Percentiles rank a stretch among this genome's conserved stretches.
phyloP scores from a whole-genome alignment of 768 basidiomycete genomes.

The Boletus tomentosulus region DNA sequence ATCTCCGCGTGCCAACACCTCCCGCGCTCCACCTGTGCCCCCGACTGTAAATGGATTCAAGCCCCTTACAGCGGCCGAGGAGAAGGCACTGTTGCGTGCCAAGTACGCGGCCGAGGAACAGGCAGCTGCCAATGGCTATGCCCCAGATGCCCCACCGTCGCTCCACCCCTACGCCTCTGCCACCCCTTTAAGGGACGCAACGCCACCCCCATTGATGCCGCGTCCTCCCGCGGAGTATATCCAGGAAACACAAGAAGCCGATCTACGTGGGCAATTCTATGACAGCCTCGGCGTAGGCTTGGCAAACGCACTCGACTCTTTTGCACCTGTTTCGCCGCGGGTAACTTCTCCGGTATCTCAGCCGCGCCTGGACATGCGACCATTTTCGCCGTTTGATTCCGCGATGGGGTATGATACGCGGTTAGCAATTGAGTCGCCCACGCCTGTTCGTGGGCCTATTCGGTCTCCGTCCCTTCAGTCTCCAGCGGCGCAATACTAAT shows the following conservation, averaged over 20 bases:
- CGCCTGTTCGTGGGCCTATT: conserved; percentile 1
- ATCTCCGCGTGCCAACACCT: conserved; percentile 24
- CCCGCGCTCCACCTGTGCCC: conserved; percentile 30
- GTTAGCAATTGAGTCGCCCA: conserved; percentile 2
- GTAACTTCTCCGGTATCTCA: conserved; percentile 11
- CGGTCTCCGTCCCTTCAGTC: conserved; percentile 10
- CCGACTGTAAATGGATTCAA: conserved; percentile 22
- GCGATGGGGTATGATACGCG: conserved; percentile 21
- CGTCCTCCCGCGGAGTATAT: conserved; percentile 79
- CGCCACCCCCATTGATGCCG: conserved; percentile 65
- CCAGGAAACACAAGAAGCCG: conserved; percentile 75
- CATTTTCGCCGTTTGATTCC: conserved; percentile 47
- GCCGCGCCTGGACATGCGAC: conserved; percentile 34
- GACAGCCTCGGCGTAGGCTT: conserved; percentile 21
- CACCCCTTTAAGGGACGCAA: conserved; percentile 17
- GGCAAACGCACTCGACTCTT: conserved; percentile 34
- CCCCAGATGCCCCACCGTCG: background rate
- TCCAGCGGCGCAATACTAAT: conserved; percentile 12
- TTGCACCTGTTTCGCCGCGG: conserved; percentile 17
- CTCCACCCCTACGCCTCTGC: conserved; percentile 17
- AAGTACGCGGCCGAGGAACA: conserved; percentile 58
- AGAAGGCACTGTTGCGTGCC: conserved; percentile 67
- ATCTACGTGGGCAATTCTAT: conserved; percentile 49
- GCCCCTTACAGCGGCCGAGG: conserved; percentile 67
- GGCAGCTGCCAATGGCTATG: conserved; percentile 23